Evolutionary conservation across 345 rosid genomes (phyloP), one percentile per base, ranked within the genome.

Genomic region (Nephelium lappaceum): DNA sequence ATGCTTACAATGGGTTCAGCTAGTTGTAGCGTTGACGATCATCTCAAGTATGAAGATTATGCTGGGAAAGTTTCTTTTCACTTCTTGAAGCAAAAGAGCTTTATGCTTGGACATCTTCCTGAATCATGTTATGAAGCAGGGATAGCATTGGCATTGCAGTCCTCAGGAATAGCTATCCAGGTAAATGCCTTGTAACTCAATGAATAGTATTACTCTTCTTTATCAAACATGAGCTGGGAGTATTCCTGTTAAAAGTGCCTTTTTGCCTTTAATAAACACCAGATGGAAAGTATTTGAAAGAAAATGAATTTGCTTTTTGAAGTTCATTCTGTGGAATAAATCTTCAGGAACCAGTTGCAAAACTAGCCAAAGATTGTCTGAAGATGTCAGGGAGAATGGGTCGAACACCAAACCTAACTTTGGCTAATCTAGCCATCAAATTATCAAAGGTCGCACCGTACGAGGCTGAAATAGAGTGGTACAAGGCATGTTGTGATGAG

Each of bases 401-500:
- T 3, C 84, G 88, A 2, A 88, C 87, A 0, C 95, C 97, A 5
- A 88, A 81, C 82, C 74, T 88, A 27, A 88, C 84, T 43, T 68
- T 85, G 0, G 87, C 91, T 0, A 79, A 82, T 76, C 86, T 93
- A 67, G 89, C 97, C 1, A 81, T 83, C 36, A 88, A 84, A 6
- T 76, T 93, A 72, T 84, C 88, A 8, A 67, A 68, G 71, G 80
- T 90, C 72, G 77, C 77, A 3, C 87, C 88, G 45, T 85, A 80
- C n/a, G 80, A 93, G 74, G 89, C 85, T 4, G 86, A 89, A 67
- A 88, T 93, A 53, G 86, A 93, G 61, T 93, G 91, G 95, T 91
- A 89, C 45, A 87, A 89, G 78, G 84, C 75, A 5, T 67, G 76
- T 9, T 89, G 91, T 18, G 95, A 93, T 19, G 85, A 72, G 31